Percentiles rank a stretch among this genome's conserved stretches.
phyloP scores from a whole-genome alignment of 441 rosid genomes.

The Populus hybrid region DNA sequence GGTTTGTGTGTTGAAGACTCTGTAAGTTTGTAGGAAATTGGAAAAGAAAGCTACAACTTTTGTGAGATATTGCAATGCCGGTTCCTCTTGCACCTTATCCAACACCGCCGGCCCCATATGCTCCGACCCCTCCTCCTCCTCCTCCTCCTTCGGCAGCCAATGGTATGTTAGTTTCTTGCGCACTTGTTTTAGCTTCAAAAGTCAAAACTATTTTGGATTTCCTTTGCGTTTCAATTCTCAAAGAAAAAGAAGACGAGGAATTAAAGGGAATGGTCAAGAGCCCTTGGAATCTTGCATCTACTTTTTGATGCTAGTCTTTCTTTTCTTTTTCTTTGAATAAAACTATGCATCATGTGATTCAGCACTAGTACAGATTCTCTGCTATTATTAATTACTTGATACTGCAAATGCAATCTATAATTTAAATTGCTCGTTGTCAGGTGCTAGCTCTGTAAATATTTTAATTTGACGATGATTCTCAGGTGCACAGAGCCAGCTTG shows the following conservation, averaged over 20 bases:
- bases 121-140: slow-evolving; percentile 73
- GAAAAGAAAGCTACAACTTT: slow-evolving; percentile 18
- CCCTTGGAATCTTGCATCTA: neutral
- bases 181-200: neutral
- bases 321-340: no score
- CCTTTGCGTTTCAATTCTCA: neutral
- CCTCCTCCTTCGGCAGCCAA: slow-evolving; percentile 47
- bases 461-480: neutral
- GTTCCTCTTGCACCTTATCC: slow-evolving; percentile 99
- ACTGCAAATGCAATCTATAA: neutral
- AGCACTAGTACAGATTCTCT: neutral
- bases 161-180: slow-evolving; percentile 41
- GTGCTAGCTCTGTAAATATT: neutral
- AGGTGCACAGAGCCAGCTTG: slow-evolving; percentile 89
- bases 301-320: neutral
- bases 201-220: neutral
- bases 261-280: neutral
- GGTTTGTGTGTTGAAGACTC: slow-evolving; percentile 26
- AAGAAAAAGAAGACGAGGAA: neutral
- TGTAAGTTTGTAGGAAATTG: slow-evolving; percentile 19
- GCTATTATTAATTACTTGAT: neutral
- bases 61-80: slow-evolving; percentile 59
- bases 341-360: neutral
- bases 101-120: slow-evolving; percentile 56
- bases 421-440: slow-evolving; percentile 1